These are phyloP conservation scores for Zhuliangozyma parablackwelliae DNA, from an alignment of 1,139 yeast genomes.

Conservation along the genomic window DNA sequence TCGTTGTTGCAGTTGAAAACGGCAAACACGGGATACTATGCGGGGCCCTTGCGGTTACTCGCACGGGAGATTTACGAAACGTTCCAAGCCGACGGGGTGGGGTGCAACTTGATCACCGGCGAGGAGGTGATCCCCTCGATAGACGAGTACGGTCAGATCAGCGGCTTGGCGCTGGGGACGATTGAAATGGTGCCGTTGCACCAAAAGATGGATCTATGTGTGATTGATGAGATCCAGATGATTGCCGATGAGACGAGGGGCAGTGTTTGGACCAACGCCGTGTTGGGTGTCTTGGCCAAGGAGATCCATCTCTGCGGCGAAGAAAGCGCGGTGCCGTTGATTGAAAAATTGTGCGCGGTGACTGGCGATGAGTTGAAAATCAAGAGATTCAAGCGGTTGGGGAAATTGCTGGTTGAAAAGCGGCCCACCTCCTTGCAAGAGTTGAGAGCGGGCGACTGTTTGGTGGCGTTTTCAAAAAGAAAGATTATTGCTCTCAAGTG, in stretches of 20 bases:
- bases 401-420: conserved; percentile 58
- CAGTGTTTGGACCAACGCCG: conserved; percentile 91
- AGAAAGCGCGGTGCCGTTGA: conserved; percentile 66
- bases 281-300: conserved; percentile 79
- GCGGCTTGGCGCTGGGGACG: conserved; percentile 80
- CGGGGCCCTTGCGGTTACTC: conserved; percentile 86
- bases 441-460: conserved; percentile 74
- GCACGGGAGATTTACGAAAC: conserved; percentile 90
- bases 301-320: conserved; percentile 95
- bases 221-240: conserved; percentile 96
- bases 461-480: conserved; percentile 79
- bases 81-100: conserved; percentile 58
- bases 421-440: conserved; percentile 24
- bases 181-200: conserved; percentile 84
- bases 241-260: conserved; percentile 77
- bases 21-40: conserved; percentile 84
- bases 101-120: conserved; percentile 87
- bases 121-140: conserved; percentile 78
- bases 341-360: conserved; percentile 51
- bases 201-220: conserved; percentile 75
- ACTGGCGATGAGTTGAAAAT: conserved; percentile 80
- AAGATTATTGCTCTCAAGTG: conserved; percentile 64
- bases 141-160: conserved; percentile 65
- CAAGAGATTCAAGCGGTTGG: conserved; percentile 68
- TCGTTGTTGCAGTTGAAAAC: conserved; percentile 66